Evolutionary conservation across 2,329 filamentous ascomycete genomes (phyloP), one percentile per base, ranked within the genome.

Genomic region (Verticillium nubilum): DNA sequence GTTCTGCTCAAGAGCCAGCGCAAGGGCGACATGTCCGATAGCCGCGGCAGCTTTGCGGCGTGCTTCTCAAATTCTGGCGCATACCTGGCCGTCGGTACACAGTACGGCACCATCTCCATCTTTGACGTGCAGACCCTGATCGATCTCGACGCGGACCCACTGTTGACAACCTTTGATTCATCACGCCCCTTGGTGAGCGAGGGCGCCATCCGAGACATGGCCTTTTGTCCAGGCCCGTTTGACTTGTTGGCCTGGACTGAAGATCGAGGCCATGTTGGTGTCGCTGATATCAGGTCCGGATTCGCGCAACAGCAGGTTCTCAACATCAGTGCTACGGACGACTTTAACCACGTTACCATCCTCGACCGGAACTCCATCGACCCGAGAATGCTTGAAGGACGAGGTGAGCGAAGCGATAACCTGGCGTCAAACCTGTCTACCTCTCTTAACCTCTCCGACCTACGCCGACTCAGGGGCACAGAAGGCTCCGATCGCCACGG

Each of bases 181-280:
- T 93, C 92, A 0, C 81, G 91, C 62, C 85, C 91, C 0, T 82
- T 84, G 61, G 81, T 79, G n/a, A 82, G 85, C 25, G 81, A 84
- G 23, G 94, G 94, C 52, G 92, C 94, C 31, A 87, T 98, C 58
- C 85, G 95, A 62, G 91, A 92, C 62, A 96, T 98, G 90, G 83
- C 89, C 1, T 99, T 99, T 70, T 92, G 91, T 4, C 93, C 94
- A 0, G 90, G 90, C 1, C 91, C 93, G 0, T 94, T 89, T 79
- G 94, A 97, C 70, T 83, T 99, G 19, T 78, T 99, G 47, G 90
- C 96, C 6, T 98, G 95, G 93, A 91, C 92, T 9, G 95, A 99
- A 73, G 91, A 97, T 67, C 88, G 90, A 63, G 90, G 88, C 3
- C 81, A 86, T 59, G 80, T 93, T 17, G 91, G 89, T 37, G 79